A percentile compares a stretch with the other conserved stretches of the same genome.
phyloP scores from a whole-genome alignment of 1,139 yeast species.

The Candida freyschussii region DNA sequence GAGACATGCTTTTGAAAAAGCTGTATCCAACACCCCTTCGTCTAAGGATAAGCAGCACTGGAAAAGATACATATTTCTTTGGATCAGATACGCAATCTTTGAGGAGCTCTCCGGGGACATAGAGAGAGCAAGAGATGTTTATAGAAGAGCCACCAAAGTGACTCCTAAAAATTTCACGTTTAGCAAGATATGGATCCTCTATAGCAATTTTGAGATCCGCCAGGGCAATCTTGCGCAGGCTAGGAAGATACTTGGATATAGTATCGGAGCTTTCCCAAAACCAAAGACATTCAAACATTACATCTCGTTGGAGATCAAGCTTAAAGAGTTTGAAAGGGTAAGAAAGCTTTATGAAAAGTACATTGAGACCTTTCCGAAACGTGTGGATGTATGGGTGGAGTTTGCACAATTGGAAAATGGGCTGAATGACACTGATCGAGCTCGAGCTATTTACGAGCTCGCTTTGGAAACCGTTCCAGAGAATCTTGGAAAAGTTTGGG shows the following conservation, averaged over 20 bases:
- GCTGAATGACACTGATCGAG: constrained; percentile 67
- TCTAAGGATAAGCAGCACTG: constrained; percentile 40
- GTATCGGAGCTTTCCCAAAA: constrained; percentile 65
- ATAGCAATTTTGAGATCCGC: constrained; percentile 72
- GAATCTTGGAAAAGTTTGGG: constrained; percentile 36
- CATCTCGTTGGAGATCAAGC: constrained; percentile 42
- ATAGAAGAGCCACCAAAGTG: constrained; percentile 42
- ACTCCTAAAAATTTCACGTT: constrained; percentile 61
- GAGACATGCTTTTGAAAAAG: constrained; percentile 40
- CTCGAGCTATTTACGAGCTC: constrained; percentile 54
- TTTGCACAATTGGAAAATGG: constrained; percentile 66
- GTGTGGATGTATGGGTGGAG: constrained; percentile 44
- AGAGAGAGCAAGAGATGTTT: constrained; percentile 46
- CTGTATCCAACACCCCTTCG: constrained; percentile 36
- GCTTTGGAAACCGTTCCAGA: constrained; percentile 35
- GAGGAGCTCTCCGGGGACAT: constrained; percentile 50
- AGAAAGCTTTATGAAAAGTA: constrained; percentile 66
- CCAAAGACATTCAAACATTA: constrained; percentile 57
- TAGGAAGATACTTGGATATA: constrained; percentile 66
- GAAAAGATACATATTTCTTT: constrained; percentile 65
- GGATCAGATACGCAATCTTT: constrained; percentile 64
- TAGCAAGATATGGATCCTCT: constrained; percentile 69
- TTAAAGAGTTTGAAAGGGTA: constrained; percentile 77
- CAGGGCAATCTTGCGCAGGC: constrained; percentile 47
- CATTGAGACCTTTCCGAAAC: constrained; percentile 48